A percentile compares a stretch with the other conserved stretches of the same genome.
phyloP scores from a whole-genome alignment of 2,329 filamentous ascomycete genomes.

The Dendryphion nanum region DNA sequence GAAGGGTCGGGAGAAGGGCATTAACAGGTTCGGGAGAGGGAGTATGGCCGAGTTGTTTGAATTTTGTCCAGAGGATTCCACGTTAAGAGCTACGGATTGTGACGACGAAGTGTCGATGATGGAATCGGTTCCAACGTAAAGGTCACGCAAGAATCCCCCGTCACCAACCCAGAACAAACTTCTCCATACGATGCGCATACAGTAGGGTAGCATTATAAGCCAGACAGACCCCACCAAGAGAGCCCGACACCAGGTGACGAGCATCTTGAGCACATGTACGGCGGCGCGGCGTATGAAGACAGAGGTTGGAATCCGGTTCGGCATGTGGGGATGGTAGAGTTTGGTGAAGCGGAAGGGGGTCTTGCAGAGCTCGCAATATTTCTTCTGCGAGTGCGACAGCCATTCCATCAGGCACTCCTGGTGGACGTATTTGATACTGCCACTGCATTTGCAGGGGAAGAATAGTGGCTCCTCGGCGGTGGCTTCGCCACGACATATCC shows the following conservation, averaged over 20 bases:
- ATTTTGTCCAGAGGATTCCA: slow-evolving; percentile 19
- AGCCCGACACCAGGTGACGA: slow-evolving; percentile 76
- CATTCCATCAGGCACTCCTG: slow-evolving; percentile 98
- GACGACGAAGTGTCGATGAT: not conserved
- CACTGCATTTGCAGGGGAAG: slow-evolving; percentile 98
- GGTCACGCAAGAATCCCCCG: slow-evolving; percentile 60
- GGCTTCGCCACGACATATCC: slow-evolving; percentile 91
- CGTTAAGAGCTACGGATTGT: slow-evolving; percentile 8
- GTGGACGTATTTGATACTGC: slow-evolving; percentile 97
- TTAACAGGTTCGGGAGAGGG: slow-evolving; percentile 29
- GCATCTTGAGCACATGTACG: slow-evolving; percentile 68
- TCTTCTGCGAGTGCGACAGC: slow-evolving; percentile 98
- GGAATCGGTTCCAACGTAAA: slow-evolving; percentile 19
- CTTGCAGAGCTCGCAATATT: slow-evolving; percentile 99
- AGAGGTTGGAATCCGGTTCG: slow-evolving; percentile 72
- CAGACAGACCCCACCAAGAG: slow-evolving; percentile 80
- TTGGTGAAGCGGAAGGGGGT: slow-evolving; percentile 98
- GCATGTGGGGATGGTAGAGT: slow-evolving; percentile 94
- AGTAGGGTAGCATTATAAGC: slow-evolving; percentile 83
- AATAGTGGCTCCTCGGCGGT: slow-evolving; percentile 82
- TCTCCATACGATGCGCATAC: slow-evolving; percentile 89
- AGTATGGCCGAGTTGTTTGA: slow-evolving; percentile 16
- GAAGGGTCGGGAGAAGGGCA: slow-evolving; percentile 41
- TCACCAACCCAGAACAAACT: slow-evolving; percentile 94
- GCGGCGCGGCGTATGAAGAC: slow-evolving; percentile 79